Conservation (phyloP, 768 basidiomycete species). For the Hortiboletus campestris region DNA sequence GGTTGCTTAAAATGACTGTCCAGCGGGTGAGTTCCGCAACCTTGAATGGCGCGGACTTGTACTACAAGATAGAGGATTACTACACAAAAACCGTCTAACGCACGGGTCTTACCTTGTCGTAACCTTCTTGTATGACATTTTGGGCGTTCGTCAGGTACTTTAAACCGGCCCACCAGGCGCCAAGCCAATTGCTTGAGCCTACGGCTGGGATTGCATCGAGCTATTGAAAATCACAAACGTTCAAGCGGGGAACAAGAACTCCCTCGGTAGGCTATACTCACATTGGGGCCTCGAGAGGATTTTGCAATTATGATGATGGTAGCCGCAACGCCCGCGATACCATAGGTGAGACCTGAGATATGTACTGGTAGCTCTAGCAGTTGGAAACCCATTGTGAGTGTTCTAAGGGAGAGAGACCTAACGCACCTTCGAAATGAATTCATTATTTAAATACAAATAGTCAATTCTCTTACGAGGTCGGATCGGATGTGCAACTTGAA, state of each 20-base stretch:
- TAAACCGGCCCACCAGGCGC: slow-evolving; percentile 13
- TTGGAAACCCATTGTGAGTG: background rate
- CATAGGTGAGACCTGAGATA: background rate
- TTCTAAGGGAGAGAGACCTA: background rate
- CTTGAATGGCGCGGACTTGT: slow-evolving; percentile 29
- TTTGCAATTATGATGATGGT: background rate
- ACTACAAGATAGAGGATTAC: background rate
- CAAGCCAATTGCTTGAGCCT: slow-evolving; percentile 1
- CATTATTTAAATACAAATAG: too few species aligned
- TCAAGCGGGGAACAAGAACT: background rate
- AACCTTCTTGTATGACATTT: slow-evolving; percentile 32
- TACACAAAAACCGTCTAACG: too few species aligned
- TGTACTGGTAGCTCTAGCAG: background rate
- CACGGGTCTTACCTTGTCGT: slow-evolving; percentile 21
- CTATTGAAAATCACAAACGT: background rate
- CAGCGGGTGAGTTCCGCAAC: slow-evolving; percentile 31
- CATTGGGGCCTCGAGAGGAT: background rate
- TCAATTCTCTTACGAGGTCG: too few species aligned
- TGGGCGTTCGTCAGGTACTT: slow-evolving; percentile 14
- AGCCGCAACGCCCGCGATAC: background rate
- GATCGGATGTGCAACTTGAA: too few species aligned
- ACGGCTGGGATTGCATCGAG: slow-evolving; percentile 4
- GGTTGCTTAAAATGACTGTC: slow-evolving; percentile 37
- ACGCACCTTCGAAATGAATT: too few species aligned
- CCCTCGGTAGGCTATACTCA: background rate